Evolutionary conservation across 169 alveolate species (phyloP).

Genomic region (Plasmodium relictum): DNA sequence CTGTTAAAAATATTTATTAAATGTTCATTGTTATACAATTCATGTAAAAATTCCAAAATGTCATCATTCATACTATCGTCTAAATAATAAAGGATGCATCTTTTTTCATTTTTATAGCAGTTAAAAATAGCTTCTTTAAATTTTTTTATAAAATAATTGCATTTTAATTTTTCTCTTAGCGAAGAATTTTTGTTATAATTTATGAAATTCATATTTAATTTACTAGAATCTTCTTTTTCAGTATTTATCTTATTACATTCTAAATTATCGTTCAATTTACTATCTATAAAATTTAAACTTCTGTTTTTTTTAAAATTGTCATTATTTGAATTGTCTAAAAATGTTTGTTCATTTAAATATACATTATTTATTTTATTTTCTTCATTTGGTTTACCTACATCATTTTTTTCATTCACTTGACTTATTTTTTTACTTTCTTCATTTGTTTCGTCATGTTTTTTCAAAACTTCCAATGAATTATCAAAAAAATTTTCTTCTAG

Average conservation of each 20-base stretch:
- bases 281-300: background rate
- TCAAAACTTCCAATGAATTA: background rate
- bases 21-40: constrained; percentile 59
- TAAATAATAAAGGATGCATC: constrained; percentile 68
- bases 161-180: constrained; percentile 58
- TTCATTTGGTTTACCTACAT: background rate
- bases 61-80: constrained; percentile 72
- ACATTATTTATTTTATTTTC: background rate
- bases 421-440: background rate
- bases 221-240: constrained; percentile 17
- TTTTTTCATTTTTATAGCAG: constrained; percentile 72
- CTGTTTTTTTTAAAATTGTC: background rate
- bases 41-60: constrained; percentile 72
- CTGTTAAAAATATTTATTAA: constrained; percentile 67
- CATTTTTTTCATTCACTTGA: background rate
- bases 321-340: background rate
- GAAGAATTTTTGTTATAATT: constrained; percentile 23
- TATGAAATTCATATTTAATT: background rate
- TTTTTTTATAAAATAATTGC: constrained; percentile 69
- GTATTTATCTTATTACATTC: constrained; percentile 1
- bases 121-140: constrained; percentile 74
- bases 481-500: background rate
- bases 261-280: background rate
- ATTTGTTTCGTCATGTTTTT: background rate
- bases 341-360: background rate